These are phyloP conservation scores for Pythium biforme DNA, from an alignment of 352 stramenopile species.

Conservation along the genomic window DNA sequence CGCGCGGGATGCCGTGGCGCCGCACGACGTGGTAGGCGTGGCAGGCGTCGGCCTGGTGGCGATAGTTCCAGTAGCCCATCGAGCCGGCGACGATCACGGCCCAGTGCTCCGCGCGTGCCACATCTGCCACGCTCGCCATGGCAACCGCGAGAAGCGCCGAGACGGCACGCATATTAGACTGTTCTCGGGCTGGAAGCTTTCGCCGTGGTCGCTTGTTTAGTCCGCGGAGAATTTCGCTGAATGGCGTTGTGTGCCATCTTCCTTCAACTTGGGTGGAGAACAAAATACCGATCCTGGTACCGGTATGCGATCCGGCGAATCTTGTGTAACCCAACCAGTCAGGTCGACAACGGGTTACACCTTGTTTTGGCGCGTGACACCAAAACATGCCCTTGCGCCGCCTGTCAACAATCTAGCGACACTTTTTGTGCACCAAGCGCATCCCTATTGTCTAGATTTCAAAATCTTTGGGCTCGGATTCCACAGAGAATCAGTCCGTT, in stretches of 20 bases:
- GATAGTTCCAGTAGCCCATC: constrained; percentile 89
- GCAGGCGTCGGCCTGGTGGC: constrained; percentile 88
- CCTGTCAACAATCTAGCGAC: not conserved
- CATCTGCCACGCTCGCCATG: not conserved
- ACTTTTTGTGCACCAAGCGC: not conserved
- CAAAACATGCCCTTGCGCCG: too few species aligned
- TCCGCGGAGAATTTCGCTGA: not conserved
- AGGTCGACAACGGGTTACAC: not conserved
- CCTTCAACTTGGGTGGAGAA: constrained; percentile 9
- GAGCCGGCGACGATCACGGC: constrained; percentile 90
- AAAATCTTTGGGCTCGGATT: not conserved
- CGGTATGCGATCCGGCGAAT: not conserved
- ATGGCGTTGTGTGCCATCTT: not conserved
- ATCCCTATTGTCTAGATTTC: constrained; percentile 1
- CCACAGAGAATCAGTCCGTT: not conserved
- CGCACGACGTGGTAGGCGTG: constrained; percentile 91
- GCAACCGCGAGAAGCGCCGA: not conserved
- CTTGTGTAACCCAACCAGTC: too few species aligned
- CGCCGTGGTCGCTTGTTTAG: not conserved
- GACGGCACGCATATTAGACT: not conserved
- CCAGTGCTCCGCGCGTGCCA: constrained; percentile 68
- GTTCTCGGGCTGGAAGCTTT: too few species aligned
- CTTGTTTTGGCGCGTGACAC: constrained; percentile 5
- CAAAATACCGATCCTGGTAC: constrained; percentile 5
- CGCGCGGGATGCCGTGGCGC: constrained; percentile 78